phyloP scores from a whole-genome alignment of 2,329 filamentous ascomycete species.

The Pseudogymnoascus destructans region DNA sequence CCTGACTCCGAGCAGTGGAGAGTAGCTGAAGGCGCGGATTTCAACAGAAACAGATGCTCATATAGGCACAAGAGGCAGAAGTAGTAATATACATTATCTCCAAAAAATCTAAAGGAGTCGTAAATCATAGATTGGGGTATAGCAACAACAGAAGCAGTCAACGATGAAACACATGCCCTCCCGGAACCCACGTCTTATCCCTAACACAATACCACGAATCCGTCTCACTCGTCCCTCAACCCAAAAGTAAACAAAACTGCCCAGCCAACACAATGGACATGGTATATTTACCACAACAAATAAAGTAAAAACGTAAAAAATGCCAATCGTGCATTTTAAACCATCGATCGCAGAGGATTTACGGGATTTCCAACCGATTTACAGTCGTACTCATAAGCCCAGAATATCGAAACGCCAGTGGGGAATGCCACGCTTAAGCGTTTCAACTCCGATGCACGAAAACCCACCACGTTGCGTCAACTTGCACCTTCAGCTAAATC shows the following conservation, averaged over 20 bases:
- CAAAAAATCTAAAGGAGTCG: not conserved
- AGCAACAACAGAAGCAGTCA: not conserved
- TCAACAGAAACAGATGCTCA: not conserved
- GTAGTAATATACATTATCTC: constrained; percentile 4
- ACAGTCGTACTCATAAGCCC: constrained; percentile 13
- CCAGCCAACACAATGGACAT: not conserved
- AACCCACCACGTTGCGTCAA: constrained; percentile 3
- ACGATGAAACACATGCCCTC: constrained; percentile 19
- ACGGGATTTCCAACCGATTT: not conserved
- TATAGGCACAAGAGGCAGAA: not conserved
- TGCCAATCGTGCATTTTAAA: not conserved
- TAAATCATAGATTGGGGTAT: not conserved
- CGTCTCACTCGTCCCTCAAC: constrained; percentile 15
- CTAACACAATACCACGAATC: constrained; percentile 22
- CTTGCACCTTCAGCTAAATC: not conserved
- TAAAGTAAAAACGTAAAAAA: not conserved
- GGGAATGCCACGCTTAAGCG: constrained; percentile 4
- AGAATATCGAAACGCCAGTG: constrained; percentile 21
- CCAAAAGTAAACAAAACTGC: not conserved
- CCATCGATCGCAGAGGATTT: not conserved
- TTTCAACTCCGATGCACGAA: constrained; percentile 1
- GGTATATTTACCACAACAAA: not conserved
- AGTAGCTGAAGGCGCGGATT: not conserved
- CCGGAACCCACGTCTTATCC: constrained; percentile 17
- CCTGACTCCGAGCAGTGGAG: not conserved